These are phyloP conservation scores for Apiospora saccharicola DNA, from an alignment of 2,329 filamentous ascomycete genomes.

Conservation along the genomic window DNA sequence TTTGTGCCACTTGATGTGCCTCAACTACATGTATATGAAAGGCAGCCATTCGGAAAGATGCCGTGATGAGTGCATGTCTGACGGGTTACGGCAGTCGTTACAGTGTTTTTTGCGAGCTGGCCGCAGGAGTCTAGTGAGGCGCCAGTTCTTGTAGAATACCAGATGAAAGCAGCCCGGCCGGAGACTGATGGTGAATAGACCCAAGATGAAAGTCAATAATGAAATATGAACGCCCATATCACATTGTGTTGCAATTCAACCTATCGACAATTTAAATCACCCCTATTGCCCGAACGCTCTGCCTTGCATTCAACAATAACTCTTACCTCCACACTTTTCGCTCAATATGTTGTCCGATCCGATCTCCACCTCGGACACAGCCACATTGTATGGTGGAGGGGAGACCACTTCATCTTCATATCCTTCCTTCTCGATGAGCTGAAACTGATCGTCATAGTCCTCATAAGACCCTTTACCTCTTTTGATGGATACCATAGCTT, in stretches of 20 bases:
- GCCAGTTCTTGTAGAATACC: slow-evolving; percentile 8
- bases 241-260: not conserved
- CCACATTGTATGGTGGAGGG: not conserved
- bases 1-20: slow-evolving; percentile 8
- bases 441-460: not conserved
- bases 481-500: not conserved
- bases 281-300: too few relatives aligned
- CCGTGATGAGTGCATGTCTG: slow-evolving; percentile 11
- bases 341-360: not conserved
- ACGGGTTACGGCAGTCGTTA: not conserved
- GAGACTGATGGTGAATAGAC: slow-evolving; percentile 13
- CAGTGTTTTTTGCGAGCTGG: not conserved
- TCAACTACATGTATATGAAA: not conserved
- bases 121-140: not conserved
- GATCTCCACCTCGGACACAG: not conserved
- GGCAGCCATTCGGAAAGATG: not conserved
- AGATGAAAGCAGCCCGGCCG: not conserved
- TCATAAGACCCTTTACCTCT: not conserved
- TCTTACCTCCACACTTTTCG: too few relatives aligned
- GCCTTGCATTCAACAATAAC: not conserved
- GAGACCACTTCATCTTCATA: not conserved
- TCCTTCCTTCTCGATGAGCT: not conserved
- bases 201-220: not conserved
- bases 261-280: too few relatives aligned
- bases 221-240: slow-evolving; percentile 8